A percentile compares a stretch with the other conserved stretches of the same genome.
Evolutionary conservation across 139 green algal genomes (phyloP).

Genomic region (Chlamydomonas incerta): DNA sequence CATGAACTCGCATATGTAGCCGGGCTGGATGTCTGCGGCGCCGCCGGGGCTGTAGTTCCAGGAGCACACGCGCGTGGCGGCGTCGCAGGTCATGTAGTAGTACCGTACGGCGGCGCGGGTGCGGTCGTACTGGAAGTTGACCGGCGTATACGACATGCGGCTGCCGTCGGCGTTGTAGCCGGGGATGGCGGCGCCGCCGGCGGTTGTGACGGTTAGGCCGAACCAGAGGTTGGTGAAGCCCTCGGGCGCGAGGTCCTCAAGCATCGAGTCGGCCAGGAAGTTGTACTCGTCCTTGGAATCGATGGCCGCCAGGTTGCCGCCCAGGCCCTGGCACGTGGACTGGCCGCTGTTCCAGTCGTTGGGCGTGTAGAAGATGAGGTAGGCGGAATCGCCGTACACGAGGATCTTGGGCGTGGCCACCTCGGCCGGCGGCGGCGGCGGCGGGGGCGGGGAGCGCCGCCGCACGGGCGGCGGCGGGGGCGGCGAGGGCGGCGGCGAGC

Average conservation of each 20-base stretch:
- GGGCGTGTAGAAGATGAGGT: conserved; percentile 3
- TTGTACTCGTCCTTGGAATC: background rate
- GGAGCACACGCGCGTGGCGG: background rate
- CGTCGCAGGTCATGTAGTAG: conserved; percentile 17
- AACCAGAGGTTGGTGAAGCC: conserved; percentile 14
- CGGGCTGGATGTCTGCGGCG: background rate
- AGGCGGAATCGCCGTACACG: background rate
- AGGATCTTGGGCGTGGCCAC: background rate
- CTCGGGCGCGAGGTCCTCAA: background rate
- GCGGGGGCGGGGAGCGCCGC: background rate
- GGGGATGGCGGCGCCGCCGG: background rate
- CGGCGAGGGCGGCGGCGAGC: background rate
- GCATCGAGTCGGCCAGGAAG: background rate
- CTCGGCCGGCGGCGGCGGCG: background rate
- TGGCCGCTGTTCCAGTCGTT: background rate
- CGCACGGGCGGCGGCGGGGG: background rate
- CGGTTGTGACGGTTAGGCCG: background rate
- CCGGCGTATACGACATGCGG: conserved; percentile 5
- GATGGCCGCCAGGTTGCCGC: conserved; percentile 13
- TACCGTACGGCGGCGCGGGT: conserved; percentile 9
- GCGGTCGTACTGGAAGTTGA: conserved; percentile 13
- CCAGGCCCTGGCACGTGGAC: background rate
- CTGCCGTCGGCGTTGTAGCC: conserved; percentile 27
- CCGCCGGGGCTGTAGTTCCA: conserved; percentile 27
- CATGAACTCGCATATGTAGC: conserved; percentile 25